Conservation (phyloP, 208 protist species). For the Leishmania major region DNA sequence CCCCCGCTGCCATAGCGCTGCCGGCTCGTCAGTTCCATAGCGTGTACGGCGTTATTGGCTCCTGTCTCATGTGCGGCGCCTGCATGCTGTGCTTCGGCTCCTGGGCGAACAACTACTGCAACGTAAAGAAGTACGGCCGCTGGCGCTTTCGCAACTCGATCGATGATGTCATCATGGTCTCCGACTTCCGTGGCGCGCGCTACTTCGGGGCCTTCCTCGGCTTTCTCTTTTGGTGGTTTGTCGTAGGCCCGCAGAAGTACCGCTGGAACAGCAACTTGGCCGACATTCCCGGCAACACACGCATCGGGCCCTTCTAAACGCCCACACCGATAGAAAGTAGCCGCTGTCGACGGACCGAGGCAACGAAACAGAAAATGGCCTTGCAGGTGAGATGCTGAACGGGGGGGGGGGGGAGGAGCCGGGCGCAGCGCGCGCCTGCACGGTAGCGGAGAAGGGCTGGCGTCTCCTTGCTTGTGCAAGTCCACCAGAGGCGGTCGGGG, state of each 20-base stretch:
- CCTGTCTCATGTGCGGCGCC: conserved; percentile 59
- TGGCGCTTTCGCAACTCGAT: conserved; percentile 89
- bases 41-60: conserved; percentile 58
- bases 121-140: conserved; percentile 84
- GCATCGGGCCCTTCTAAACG: conserved; percentile 75
- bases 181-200: conserved; percentile 74
- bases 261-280: conserved; percentile 74
- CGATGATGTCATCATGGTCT: conserved; percentile 86
- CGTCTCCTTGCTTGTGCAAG: neutral
- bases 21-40: conserved; percentile 58
- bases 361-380: neutral
- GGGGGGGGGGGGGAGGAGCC: neutral
- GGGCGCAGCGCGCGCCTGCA: neutral
- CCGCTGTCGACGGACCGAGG: neutral
- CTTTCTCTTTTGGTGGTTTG: conserved; percentile 88
- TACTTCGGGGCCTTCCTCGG: conserved; percentile 78
- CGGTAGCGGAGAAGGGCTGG: neutral
- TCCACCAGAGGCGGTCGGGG: neutral
- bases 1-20: conserved; percentile 2
- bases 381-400: neutral
- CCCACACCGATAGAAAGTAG: neutral
- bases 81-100: conserved; percentile 83
- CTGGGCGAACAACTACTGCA: conserved; percentile 88
- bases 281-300: conserved; percentile 79
- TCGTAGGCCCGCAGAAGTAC: conserved; percentile 87